Evolutionary conservation across 1,284 basidiomycete species (phyloP).

Genomic region (Cryptococcus floricola): DNA sequence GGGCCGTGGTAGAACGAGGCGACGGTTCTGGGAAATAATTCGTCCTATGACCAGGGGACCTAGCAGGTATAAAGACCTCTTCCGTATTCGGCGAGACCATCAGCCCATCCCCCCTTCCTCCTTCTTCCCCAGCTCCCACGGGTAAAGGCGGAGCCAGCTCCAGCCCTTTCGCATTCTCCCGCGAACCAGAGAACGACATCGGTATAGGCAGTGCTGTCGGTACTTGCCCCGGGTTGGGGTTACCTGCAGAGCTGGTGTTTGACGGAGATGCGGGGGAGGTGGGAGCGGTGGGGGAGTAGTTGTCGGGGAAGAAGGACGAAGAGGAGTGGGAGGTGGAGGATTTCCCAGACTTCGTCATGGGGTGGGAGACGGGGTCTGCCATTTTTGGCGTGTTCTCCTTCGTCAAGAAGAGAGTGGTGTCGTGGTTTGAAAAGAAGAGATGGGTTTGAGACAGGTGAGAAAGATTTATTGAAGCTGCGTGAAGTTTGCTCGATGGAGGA

Average conservation of each 20-base stretch:
- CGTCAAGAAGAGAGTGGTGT: too few relatives aligned
- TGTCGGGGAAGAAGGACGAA: not conserved
- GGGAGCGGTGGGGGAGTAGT: not conserved
- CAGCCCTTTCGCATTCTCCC: not conserved
- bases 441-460: too few relatives aligned
- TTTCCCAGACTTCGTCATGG: not conserved
- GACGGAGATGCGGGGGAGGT: conserved; percentile 15
- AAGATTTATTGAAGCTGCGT: too few relatives aligned
- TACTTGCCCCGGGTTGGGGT: too few relatives aligned
- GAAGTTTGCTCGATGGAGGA: too few relatives aligned
- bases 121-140: too few relatives aligned
- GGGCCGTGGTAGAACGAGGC: not conserved
- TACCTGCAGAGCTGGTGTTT: conserved; percentile 2
- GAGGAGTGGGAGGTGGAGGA: not conserved
- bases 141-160: not conserved
- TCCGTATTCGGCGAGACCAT: not conserved
- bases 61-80: conserved; percentile 9
- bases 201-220: not conserved
- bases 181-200: not conserved
- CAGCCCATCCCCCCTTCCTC: not conserved
- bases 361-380: not conserved
- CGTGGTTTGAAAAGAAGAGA: too few relatives aligned
- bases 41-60: conserved; percentile 5
- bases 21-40: conserved; percentile 6
- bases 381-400: too few relatives aligned